Evolutionary conservation across 192 early-diverging fungal species (phyloP).

Genomic region (Endogone sp.): DNA sequence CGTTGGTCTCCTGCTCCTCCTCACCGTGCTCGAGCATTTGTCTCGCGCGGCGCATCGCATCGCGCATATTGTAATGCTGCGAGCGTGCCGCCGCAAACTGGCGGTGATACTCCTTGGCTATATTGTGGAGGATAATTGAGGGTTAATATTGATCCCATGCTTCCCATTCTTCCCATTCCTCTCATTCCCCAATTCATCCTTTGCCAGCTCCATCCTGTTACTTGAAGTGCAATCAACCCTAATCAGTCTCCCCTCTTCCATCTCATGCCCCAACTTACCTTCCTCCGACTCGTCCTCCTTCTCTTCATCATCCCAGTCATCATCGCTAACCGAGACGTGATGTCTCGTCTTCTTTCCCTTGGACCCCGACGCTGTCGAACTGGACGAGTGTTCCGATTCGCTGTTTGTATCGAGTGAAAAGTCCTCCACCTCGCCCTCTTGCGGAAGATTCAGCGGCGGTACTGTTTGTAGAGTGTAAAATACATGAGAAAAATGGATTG

Average conservation of each 20-base stretch:
- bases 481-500: neutral
- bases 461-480: conserved; percentile 6
- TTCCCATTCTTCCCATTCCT: no score
- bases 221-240: no score
- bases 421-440: neutral
- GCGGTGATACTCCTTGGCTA: conserved; percentile 54
- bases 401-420: conserved; percentile 4
- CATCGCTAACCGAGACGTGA: conserved; percentile 35
- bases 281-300: conserved; percentile 55
- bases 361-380: conserved; percentile 5
- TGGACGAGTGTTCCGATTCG: neutral
- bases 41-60: conserved; percentile 54
- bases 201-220: neutral
- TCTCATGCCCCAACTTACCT: conserved; percentile 27
- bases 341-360: conserved; percentile 12
- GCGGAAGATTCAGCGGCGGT: neutral
- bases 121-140: neutral
- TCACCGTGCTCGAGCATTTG: conserved; percentile 52
- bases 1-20: conserved; percentile 1
- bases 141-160: neutral
- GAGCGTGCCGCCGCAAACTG: conserved; percentile 75
- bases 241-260: neutral
- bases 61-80: conserved; percentile 89
- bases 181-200: neutral
- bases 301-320: conserved; percentile 56